These are phyloP conservation scores for Botrytis medusae DNA, from an alignment of 2,329 filamentous ascomycete genomes.

Conservation along the genomic window DNA sequence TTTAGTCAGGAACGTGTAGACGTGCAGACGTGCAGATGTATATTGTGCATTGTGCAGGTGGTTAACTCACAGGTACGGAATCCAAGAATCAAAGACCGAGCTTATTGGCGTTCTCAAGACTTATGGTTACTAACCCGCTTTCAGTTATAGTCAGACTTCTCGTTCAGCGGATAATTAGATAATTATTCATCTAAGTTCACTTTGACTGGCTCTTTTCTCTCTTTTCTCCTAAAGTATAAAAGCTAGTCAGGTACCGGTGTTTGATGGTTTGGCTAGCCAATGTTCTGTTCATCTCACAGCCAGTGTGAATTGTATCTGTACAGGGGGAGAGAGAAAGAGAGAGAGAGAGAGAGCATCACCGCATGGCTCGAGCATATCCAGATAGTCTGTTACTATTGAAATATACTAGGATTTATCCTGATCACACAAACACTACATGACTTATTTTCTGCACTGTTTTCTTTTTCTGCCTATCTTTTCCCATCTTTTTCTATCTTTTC, in stretches of 20 bases:
- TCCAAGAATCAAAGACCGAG: not conserved
- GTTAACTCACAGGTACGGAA: not conserved
- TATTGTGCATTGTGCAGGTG: not conserved
- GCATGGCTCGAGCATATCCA: not conserved
- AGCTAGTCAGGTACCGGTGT: not conserved
- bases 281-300: not conserved
- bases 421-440: not conserved
- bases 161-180: not conserved
- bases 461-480: not conserved
- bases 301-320: not conserved
- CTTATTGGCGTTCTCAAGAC: not conserved
- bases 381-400: not conserved
- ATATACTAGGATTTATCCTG: not conserved
- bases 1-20: not conserved
- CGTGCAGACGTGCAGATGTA: not conserved
- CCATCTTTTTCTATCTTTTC: not conserved
- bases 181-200: not conserved
- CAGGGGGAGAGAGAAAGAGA: not conserved
- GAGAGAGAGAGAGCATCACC: not conserved
- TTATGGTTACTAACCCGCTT: not conserved
- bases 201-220: not conserved
- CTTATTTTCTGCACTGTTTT: not conserved
- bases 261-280: not conserved
- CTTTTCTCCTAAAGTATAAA: not conserved
- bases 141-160: not conserved